Conservation (phyloP, 2,329 filamentous ascomycete species). For the Trichophyton benhamiae region DNA sequence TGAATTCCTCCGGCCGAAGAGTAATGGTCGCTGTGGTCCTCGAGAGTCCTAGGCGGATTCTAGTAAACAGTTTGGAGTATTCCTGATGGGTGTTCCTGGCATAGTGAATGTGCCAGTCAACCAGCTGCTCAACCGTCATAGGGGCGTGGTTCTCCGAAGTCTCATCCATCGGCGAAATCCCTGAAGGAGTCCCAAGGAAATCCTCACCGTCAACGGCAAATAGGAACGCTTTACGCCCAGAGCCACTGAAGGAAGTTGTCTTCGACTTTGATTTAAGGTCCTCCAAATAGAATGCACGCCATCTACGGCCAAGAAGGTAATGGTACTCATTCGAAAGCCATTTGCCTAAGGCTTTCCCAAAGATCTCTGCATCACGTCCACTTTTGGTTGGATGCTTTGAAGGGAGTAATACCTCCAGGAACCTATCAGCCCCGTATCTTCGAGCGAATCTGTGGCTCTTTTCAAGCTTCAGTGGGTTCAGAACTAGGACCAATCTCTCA, state of each 20-base stretch:
- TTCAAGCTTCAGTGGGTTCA: slow-evolving; percentile 33
- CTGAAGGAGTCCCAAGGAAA: slow-evolving; percentile 18
- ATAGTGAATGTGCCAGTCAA: slow-evolving; percentile 36
- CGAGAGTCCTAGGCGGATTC: slow-evolving; percentile 33
- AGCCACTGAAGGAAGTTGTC: slow-evolving; percentile 13
- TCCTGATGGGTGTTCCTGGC: slow-evolving; percentile 24
- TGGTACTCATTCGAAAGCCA: slow-evolving; percentile 32
- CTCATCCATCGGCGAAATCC: slow-evolving; percentile 16
- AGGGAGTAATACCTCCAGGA: slow-evolving; percentile 31
- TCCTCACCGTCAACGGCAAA: slow-evolving; percentile 36
- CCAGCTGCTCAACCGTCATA: slow-evolving; percentile 29
- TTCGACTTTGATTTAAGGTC: slow-evolving; percentile 23
- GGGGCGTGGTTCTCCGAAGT: slow-evolving; percentile 21
- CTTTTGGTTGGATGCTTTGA: slow-evolving; percentile 20
- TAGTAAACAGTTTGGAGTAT: slow-evolving; percentile 36
- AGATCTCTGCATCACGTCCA: slow-evolving; percentile 13
- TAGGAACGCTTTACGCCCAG: slow-evolving; percentile 26
- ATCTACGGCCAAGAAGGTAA: slow-evolving; percentile 31
- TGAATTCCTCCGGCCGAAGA: slow-evolving; percentile 27
- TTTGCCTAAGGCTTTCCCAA: slow-evolving; percentile 25
- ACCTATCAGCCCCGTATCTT: slow-evolving; percentile 37
- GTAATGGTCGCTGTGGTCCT: slow-evolving; percentile 31
- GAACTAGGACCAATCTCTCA: slow-evolving; percentile 27
- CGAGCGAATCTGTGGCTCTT: slow-evolving; percentile 34
- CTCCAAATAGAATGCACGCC: slow-evolving; percentile 35